Evolutionary conservation across 2,329 filamentous ascomycete species (phyloP), one percentile per base, ranked within the genome.

Genomic region (Pseudogymnoascus sp.): DNA sequence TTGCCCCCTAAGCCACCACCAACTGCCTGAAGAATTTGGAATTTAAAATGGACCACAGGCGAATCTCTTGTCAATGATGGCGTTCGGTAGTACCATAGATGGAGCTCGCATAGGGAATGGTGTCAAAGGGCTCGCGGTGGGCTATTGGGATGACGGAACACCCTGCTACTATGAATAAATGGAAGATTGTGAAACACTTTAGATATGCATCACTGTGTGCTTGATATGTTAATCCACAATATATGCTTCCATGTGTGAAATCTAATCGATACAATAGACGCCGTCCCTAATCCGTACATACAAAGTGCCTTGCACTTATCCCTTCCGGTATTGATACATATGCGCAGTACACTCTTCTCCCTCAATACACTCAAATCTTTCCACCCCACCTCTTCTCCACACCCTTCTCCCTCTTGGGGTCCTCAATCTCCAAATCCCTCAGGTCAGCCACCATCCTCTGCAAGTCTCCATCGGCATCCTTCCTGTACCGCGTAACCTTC

Each of bases 401-500:
- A 4, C 71, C 71, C 58, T 69, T 68, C 50, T 70, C 67, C 63
- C 73, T 72, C 50, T 66, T 63, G 25, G 67, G 69, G 28, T 68
- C 69, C 25, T 63, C 64, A 11, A 80, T 61, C 28, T 70, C 64
- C 61, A 79, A 60, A 30, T 63, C 66, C 35, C 64, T 71, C 43
- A 80, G 71, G 64, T 71, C 73, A 59, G 75, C 68, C 6, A 88
- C 83, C 81, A 87, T 81, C 11, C 77, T 71, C 69, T 94, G 87
- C 66, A 97, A 81, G 28, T 83, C 83, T 61, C 80, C 74, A 68
- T 87, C 77, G 36, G 90, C 91, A 61, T 81, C 76, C 65, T 83
- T 76, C 64, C 92, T 82, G 76, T 84, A 96, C 64, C 81, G 77
- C 62, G 90, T 94, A 60, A 95, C 90, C 77, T 97, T 97, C 65